Percentiles rank a stretch among this genome's conserved stretches.
phyloP scores from a whole-genome alignment of 768 basidiomycete genomes.

The Lyophyllum shimeji region DNA sequence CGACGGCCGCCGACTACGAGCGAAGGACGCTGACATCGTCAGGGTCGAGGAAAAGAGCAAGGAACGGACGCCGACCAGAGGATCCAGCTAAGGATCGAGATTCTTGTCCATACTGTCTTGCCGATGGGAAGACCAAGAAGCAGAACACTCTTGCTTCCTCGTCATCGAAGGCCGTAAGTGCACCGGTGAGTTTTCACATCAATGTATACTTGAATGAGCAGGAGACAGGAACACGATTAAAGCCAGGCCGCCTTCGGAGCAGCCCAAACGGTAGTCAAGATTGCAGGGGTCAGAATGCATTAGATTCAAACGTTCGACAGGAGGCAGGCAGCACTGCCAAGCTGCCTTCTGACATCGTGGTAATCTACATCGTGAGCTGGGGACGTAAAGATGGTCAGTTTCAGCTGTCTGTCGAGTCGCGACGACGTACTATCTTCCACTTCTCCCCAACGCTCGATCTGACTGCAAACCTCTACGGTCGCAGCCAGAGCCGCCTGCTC shows the following conservation, averaged over 20 bases:
- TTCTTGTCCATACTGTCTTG: not conserved
- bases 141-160: not conserved
- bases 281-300: not conserved
- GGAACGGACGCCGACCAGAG: not conserved
- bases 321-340: conserved; percentile 78
- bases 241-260: not conserved
- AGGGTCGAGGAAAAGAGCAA: not conserved
- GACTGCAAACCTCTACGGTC: conserved; percentile 91
- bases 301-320: conserved; percentile 34
- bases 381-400: conserved; percentile 9
- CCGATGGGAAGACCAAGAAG: not conserved
- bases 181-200: not conserved
- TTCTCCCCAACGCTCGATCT: conserved; percentile 98
- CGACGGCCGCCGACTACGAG: not conserved
- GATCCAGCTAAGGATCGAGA: not conserved
- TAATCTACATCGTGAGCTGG: conserved; percentile 98
- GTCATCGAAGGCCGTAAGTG: not conserved
- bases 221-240: not conserved
- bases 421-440: conserved; percentile 91
- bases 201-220: not conserved
- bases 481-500: conserved; percentile 85
- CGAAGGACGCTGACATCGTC: not conserved
- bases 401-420: conserved; percentile 2
- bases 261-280: not conserved
- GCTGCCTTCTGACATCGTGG: conserved; percentile 85